Percentiles rank a stretch among this genome's conserved stretches.
Conservation (phyloP, 768 basidiomycete genomes). For the Cystobasidium tubakii region DNA sequence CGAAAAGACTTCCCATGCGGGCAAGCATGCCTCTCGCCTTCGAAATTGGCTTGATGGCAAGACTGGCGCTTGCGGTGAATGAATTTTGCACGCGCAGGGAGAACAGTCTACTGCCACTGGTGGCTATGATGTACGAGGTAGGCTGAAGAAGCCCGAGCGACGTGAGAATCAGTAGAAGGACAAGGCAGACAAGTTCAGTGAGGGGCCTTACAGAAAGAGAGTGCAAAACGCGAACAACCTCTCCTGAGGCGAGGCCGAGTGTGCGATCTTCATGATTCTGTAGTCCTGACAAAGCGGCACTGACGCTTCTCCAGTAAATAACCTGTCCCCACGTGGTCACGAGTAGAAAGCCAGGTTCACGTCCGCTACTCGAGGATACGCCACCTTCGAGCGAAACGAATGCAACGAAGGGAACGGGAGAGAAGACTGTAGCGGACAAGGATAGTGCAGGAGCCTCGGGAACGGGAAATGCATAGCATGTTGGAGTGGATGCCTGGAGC, state of each 20-base stretch:
- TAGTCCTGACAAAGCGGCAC: constrained; percentile 8
- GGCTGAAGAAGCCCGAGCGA: neutral
- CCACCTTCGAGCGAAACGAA: neutral
- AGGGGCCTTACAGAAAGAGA: neutral
- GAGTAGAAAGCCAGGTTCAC: constrained; percentile 31
- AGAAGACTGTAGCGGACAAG: constrained; percentile 15
- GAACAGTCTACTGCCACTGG: constrained; percentile 14
- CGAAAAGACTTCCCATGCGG: constrained; percentile 19
- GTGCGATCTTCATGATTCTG: neutral
- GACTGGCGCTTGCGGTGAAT: neutral
- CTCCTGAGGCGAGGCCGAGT: neutral
- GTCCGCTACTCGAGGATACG: neutral
- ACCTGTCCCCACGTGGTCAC: constrained; percentile 11
- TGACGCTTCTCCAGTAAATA: constrained; percentile 10
- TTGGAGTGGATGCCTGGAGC: constrained; percentile 1
- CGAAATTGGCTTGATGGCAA: constrained; percentile 3
- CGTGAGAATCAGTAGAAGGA: neutral
- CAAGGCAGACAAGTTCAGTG: too few species aligned
- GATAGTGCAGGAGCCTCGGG: neutral
- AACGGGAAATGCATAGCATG: constrained; percentile 33
- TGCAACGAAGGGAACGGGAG: constrained; percentile 18
- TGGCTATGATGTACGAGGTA: constrained; percentile 15
- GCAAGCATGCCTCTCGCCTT: constrained; percentile 18
- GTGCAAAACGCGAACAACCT: constrained; percentile 9
- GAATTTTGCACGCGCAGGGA: neutral